These are phyloP conservation scores for Eimeria necatrix DNA, from an alignment of 169 alveolate genomes.

Conservation along the genomic window DNA sequence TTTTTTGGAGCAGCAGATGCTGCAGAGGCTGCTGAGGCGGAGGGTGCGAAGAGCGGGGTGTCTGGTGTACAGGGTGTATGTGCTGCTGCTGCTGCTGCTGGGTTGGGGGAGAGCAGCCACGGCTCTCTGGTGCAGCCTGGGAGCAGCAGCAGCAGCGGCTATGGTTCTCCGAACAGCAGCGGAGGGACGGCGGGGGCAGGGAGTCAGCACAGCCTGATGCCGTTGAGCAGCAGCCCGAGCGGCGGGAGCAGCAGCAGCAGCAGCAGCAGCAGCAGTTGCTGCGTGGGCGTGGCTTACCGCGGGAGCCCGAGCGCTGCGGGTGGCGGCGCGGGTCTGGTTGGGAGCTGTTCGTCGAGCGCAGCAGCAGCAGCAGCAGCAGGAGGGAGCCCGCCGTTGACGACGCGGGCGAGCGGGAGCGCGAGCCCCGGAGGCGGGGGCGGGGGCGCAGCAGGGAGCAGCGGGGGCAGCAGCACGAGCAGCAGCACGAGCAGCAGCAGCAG, in stretches of 20 bases:
- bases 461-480: slow-evolving; percentile 2
- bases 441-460: not conserved
- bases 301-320: not conserved
- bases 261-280: slow-evolving; percentile 27
- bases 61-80: no score
- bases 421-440: no score
- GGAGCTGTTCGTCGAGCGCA: not conserved
- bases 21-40: not conserved
- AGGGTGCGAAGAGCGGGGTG: not conserved
- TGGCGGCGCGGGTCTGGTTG: not conserved
- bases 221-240: not conserved
- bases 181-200: not conserved
- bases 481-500: not conserved
- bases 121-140: not conserved
- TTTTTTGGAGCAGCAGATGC: not conserved
- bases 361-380: not conserved
- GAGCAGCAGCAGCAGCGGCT: not conserved
- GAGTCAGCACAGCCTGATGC: not conserved
- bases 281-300: not conserved
- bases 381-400: not conserved
- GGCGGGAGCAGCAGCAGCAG: slow-evolving; percentile 28
- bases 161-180: not conserved
- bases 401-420: no score
- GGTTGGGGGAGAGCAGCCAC: not conserved
- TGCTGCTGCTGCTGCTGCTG: not conserved